A percentile compares a stretch with the other conserved stretches of the same genome.
Conservation (phyloP, 805 yeast species). For the Saturnispora besseyi region DNA sequence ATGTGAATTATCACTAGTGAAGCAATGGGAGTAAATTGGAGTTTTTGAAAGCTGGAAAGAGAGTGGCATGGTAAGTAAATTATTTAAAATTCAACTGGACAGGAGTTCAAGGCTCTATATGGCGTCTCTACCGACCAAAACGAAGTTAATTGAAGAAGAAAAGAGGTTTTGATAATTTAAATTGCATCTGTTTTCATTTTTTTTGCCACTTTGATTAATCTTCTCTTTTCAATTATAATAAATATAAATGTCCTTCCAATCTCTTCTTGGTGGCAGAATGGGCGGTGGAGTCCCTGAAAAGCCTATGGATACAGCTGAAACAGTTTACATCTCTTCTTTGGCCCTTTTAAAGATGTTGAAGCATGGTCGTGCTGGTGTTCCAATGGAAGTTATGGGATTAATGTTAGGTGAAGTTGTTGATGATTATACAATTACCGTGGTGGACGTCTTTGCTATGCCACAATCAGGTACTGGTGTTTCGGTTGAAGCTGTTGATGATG, state of each 20-base stretch:
- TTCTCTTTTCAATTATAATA: not conserved
- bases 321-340: conserved; percentile 90
- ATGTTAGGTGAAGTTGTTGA: conserved; percentile 98
- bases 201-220: conserved; percentile 7
- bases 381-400: conserved; percentile 86
- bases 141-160: not conserved
- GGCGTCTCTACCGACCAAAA: conserved; percentile 27
- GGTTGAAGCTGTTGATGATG: conserved; percentile 98
- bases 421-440: conserved; percentile 93
- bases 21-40: conserved; percentile 89
- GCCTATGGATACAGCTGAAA: conserved; percentile 82
- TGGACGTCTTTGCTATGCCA: conserved; percentile 99
- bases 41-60: conserved; percentile 66
- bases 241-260: conserved; percentile 20
- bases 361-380: conserved; percentile 89
- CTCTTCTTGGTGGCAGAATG: conserved; percentile 27
- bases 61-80: conserved; percentile 18
- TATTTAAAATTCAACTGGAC: not conserved
- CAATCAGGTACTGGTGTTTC: conserved; percentile 95
- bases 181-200: not conserved
- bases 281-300: conserved; percentile 46
- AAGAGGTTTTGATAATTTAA: not conserved
- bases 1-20: conserved; percentile 51
- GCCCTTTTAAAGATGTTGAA: conserved; percentile 94
- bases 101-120: conserved; percentile 4